A percentile compares a stretch with the other conserved stretches of the same genome.
Evolutionary conservation across 495 filamentous ascomycete genomes (phyloP).

Genomic region (Chaetomidium leptoderma): DNA sequence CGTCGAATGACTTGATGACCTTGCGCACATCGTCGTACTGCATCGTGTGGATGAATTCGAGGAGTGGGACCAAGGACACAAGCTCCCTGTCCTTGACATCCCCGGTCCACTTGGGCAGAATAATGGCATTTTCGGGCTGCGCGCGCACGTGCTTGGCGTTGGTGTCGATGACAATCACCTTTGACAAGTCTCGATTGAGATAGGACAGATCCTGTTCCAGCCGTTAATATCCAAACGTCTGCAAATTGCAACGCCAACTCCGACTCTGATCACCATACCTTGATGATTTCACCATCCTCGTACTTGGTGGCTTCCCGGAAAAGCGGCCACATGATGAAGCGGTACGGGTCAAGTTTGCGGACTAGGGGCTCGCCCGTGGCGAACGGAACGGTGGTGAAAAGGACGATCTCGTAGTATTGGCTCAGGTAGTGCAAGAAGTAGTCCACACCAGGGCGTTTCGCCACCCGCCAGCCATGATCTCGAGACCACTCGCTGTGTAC

Average conservation of each 20-base stretch:
- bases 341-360: slow-evolving; percentile 92
- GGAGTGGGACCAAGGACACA: slow-evolving; percentile 84
- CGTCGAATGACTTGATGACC: slow-evolving; percentile 82
- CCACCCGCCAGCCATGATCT: slow-evolving; percentile 91
- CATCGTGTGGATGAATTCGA: slow-evolving; percentile 96
- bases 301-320: slow-evolving; percentile 94
- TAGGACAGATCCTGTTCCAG: slow-evolving; percentile 79
- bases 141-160: slow-evolving; percentile 69
- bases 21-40: slow-evolving; percentile 76
- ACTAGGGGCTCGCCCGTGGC: slow-evolving; percentile 80
- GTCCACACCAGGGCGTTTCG: slow-evolving; percentile 91
- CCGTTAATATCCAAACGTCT: slow-evolving; percentile 3
- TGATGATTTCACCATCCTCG: slow-evolving; percentile 91
- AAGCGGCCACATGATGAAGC: slow-evolving; percentile 90
- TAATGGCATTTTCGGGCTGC: slow-evolving; percentile 91
- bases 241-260: slow-evolving; percentile 1
- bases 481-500: slow-evolving; percentile 91
- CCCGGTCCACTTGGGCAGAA: slow-evolving; percentile 86
- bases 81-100: slow-evolving; percentile 76
- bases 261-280: slow-evolving; percentile 55
- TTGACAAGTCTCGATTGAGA: slow-evolving; percentile 90
- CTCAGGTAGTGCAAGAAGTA: slow-evolving; percentile 95
- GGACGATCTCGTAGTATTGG: slow-evolving; percentile 95
- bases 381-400: slow-evolving; percentile 84
- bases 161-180: slow-evolving; percentile 90